Evolutionary conservation across 139 green algal species (phyloP).

Genomic region (Pseudopediastrum boryanum): DNA sequence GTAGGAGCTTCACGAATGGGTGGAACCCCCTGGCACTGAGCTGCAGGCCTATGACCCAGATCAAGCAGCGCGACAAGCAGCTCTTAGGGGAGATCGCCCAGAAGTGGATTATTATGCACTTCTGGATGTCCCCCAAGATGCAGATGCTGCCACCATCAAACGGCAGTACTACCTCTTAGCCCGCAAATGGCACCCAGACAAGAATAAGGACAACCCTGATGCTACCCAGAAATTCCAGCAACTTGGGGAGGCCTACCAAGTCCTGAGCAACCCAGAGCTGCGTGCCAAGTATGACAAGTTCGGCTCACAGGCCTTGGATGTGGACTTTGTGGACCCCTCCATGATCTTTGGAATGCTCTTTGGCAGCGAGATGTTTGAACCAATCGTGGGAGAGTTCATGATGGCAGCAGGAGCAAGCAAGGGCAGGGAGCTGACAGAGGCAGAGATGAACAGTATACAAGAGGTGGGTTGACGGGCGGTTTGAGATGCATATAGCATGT

Average conservation of each 20-base stretch:
- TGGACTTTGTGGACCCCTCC: slow-evolving; percentile 79
- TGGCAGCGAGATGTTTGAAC: slow-evolving; percentile 73
- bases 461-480: slow-evolving; percentile 2
- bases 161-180: slow-evolving; percentile 92
- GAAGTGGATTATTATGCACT: slow-evolving; percentile 39
- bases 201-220: slow-evolving; percentile 83
- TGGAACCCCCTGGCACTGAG: slow-evolving; percentile 32
- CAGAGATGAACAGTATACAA: slow-evolving; percentile 1
- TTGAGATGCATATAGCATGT: not conserved
- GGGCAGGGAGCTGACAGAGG: slow-evolving; percentile 37
- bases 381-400: slow-evolving; percentile 81
- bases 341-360: slow-evolving; percentile 89
- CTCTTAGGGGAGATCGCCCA: not conserved
- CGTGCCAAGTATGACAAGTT: slow-evolving; percentile 78
- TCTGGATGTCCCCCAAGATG: slow-evolving; percentile 61
- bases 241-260: slow-evolving; percentile 81
- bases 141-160: slow-evolving; percentile 78
- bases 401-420: slow-evolving; percentile 61
- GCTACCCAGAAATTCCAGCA: slow-evolving; percentile 90
- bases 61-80: not conserved
- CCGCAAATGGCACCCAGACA: slow-evolving; percentile 82
- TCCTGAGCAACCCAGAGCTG: slow-evolving; percentile 81
- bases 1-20: slow-evolving; percentile 34
- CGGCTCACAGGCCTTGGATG: slow-evolving; percentile 73
- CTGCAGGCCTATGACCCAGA: slow-evolving; percentile 28